phyloP scores from a whole-genome alignment of 495 filamentous ascomycete species.

The Lasiosphaeria hispida region DNA sequence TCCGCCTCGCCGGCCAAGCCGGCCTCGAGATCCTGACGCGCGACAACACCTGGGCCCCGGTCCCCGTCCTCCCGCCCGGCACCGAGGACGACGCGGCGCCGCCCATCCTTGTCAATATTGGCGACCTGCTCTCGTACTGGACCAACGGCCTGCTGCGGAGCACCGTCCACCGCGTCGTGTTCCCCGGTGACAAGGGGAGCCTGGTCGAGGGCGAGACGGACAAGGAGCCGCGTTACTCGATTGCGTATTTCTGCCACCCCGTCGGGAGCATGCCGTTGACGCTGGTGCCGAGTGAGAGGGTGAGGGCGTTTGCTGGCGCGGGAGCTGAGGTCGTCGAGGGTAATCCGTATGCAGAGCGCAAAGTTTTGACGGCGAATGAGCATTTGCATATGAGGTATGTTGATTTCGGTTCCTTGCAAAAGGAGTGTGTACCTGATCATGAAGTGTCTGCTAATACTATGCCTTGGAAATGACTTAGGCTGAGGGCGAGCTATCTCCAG shows the following conservation, averaged over 20 bases:
- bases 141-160: constrained; percentile 79
- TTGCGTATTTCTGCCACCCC: constrained; percentile 93
- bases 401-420: neutral
- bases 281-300: constrained; percentile 67
- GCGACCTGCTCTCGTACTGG: constrained; percentile 89
- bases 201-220: constrained; percentile 52
- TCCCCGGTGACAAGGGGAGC: constrained; percentile 46
- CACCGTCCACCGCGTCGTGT: constrained; percentile 87
- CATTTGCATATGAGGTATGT: constrained; percentile 64
- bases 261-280: constrained; percentile 65
- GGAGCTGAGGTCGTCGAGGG: constrained; percentile 35
- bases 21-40: constrained; percentile 81
- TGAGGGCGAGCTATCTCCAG: constrained; percentile 70
- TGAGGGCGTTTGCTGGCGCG: constrained; percentile 25
- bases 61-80: constrained; percentile 57
- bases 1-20: constrained; percentile 77
- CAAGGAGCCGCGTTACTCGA: constrained; percentile 63
- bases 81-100: constrained; percentile 56
- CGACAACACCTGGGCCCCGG: constrained; percentile 54
- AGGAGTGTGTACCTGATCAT: neutral
- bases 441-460: neutral
- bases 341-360: constrained; percentile 46
- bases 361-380: constrained; percentile 74
- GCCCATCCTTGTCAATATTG: constrained; percentile 89
- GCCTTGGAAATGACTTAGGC: constrained; percentile 28